Percentiles rank a stretch among this genome's conserved stretches.
Conservation (phyloP, 805 yeast species). For the Sungouiozyma intestinalis region DNA sequence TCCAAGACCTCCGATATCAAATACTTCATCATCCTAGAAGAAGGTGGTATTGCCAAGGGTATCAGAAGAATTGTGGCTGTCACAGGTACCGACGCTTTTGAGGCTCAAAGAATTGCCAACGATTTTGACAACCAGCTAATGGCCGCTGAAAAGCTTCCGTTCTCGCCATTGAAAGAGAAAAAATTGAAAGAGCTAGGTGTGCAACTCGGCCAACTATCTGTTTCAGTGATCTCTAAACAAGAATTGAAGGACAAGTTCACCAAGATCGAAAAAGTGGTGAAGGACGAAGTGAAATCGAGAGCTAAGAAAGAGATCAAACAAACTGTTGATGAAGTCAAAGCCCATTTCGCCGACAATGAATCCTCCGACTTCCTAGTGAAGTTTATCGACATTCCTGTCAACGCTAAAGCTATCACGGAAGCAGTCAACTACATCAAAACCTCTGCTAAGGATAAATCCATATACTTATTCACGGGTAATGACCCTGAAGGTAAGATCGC, state of each 20-base stretch:
- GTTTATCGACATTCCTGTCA: constrained; percentile 60
- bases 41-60: constrained; percentile 97
- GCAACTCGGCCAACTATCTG: constrained; percentile 66
- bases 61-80: constrained; percentile 97
- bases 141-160: constrained; percentile 50
- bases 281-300: constrained; percentile 77
- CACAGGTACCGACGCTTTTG: constrained; percentile 83
- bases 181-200: constrained; percentile 77
- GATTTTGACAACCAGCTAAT: constrained; percentile 57
- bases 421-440: constrained; percentile 78
- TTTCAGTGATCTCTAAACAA: constrained; percentile 73
- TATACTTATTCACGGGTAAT: constrained; percentile 71
- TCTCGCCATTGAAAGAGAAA: constrained; percentile 72
- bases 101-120: constrained; percentile 74
- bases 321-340: constrained; percentile 66
- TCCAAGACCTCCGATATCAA: constrained; percentile 86
- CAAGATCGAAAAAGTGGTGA: constrained; percentile 73
- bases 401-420: constrained; percentile 90
- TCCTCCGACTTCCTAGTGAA: constrained; percentile 53
- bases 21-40: constrained; percentile 82
- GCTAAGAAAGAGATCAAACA: constrained; percentile 83
- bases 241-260: constrained; percentile 62
- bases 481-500: constrained; percentile 65
- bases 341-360: constrained; percentile 47
- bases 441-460: constrained; percentile 59